Evolutionary conservation across 2,329 filamentous ascomycete species (phyloP).

Genomic region (Sarocladiaceae sp.): DNA sequence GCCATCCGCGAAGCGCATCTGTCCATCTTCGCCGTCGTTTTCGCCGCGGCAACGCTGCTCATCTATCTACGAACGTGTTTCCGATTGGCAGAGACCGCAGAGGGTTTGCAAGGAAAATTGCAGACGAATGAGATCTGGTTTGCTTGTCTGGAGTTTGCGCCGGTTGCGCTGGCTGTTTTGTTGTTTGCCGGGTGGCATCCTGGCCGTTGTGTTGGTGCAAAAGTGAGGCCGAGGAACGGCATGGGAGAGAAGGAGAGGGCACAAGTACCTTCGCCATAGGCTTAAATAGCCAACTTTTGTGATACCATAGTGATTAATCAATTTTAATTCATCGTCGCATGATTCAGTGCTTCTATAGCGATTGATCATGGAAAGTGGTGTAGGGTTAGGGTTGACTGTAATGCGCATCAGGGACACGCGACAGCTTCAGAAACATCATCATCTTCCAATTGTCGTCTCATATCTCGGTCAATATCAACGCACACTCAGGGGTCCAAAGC

Average conservation of each 20-base stretch:
- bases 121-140: constrained; percentile 49
- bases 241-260: constrained; percentile 2
- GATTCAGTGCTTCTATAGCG: too few species aligned
- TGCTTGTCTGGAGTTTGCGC: constrained; percentile 49
- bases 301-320: too few species aligned
- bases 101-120: constrained; percentile 41
- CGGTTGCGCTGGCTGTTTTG: constrained; percentile 44
- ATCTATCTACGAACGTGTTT: constrained; percentile 51
- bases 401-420: not conserved
- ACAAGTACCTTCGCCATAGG: not conserved
- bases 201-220: constrained; percentile 23
- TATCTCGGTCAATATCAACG: too few species aligned
- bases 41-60: constrained; percentile 40
- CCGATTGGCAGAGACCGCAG: constrained; percentile 48
- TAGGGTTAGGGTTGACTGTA: not conserved
- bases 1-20: constrained; percentile 24
- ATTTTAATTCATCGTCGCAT: too few species aligned
- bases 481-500: too few species aligned
- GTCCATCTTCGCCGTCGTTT: constrained; percentile 34
- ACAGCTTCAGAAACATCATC: not conserved
- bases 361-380: too few species aligned
- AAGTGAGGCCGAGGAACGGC: constrained; percentile 14
- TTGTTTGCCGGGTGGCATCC: constrained; percentile 33
- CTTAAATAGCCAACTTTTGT: not conserved
- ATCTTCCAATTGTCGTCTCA: too few species aligned